Base-by-base conservation (phyloP, 306 rosid genomes). In the Vigna mungo region DNA sequence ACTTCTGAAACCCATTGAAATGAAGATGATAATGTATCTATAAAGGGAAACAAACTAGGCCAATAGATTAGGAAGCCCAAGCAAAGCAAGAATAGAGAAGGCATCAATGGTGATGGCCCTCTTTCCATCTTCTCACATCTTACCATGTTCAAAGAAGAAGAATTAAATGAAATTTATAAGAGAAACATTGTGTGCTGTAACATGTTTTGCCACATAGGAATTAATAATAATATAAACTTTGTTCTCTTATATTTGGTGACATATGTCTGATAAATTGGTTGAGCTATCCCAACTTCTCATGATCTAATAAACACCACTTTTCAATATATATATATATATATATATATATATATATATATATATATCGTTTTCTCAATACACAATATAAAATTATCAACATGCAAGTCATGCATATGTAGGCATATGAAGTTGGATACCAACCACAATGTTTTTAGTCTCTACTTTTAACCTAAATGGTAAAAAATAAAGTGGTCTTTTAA, bases 61-160 rank as follows among this genome's bases (percentile, higher is more conserved):
- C 93, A 79, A 55, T 61, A 84, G 34, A 94, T 25, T 61, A 90
- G 10, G 74, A 89, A 21, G 48, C 87, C 94, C 48, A 92, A 78
- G 9, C 78, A 81, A 30, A 86, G 67, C 25, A 92, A 92, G 64
- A 87, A 13, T 59, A 94, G 39, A 63, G 72, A 80, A 23, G 96
- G 97, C 2, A 90, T n/a, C 23, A 92, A 7, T 37, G 96, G 96
- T 47, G 96, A 94, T 70, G 97, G 97, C 13, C 92, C 97, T 41
- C 66, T 83, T 23, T 81, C 84, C 97, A 88, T 91, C 32, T 65
- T 72, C 54, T 44, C 68, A 78, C 58, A 27, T 41, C 6, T 30
- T 51, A 12, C 55, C 10, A 21, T 58, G 66, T 76, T 63, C 47
- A 43, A 63, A 68, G 60, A 32, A n/a, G 16, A 34, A 16, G n/a